phyloP scores from a whole-genome alignment of 2,329 filamentous ascomycete genomes.

The Lasiodiplodia hormozganensis region DNA sequence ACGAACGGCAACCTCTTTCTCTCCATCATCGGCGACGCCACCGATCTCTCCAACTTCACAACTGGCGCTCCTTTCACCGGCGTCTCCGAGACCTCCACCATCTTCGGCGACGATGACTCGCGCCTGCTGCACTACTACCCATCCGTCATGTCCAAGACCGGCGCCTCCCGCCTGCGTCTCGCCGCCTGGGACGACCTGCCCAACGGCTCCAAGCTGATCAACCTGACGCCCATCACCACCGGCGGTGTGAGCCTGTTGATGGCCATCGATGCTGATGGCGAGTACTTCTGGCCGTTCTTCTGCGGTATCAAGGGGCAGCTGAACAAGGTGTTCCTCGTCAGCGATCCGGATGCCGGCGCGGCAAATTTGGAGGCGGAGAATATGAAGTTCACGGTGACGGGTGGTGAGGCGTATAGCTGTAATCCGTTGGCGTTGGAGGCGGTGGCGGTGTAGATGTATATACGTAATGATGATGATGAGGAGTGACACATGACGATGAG shows the following conservation, averaged over 20 bases:
- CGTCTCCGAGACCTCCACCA: slow-evolving; percentile 11
- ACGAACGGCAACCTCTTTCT: slow-evolving; percentile 20
- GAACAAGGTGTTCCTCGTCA: slow-evolving; percentile 32
- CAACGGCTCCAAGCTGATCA: slow-evolving; percentile 28
- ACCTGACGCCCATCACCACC: slow-evolving; percentile 25
- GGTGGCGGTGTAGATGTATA: not conserved
- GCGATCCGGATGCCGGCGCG: slow-evolving; percentile 22
- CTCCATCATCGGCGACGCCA: slow-evolving; percentile 19
- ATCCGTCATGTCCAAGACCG: slow-evolving; percentile 24
- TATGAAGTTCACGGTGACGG: slow-evolving; percentile 32
- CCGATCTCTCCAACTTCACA: slow-evolving; percentile 26
- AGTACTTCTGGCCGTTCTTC: slow-evolving; percentile 32
- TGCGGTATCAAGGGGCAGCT: slow-evolving; percentile 29
- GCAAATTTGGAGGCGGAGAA: slow-evolving; percentile 1
- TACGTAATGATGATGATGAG: not conserved
- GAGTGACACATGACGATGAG: not conserved
- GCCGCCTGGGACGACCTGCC: slow-evolving; percentile 31
- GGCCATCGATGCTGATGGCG: slow-evolving; percentile 28
- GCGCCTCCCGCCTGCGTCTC: slow-evolving; percentile 32
- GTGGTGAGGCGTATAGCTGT: slow-evolving; percentile 31
- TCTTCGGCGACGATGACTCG: slow-evolving; percentile 16
- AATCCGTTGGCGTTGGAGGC: slow-evolving; percentile 28
- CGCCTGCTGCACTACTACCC: slow-evolving; percentile 30
- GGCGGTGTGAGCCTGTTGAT: slow-evolving; percentile 21
- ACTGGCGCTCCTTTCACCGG: not conserved